Evolutionary conservation across 495 filamentous ascomycete genomes (phyloP), one percentile per base, ranked within the genome.

Genomic region (Podospora sp.): DNA sequence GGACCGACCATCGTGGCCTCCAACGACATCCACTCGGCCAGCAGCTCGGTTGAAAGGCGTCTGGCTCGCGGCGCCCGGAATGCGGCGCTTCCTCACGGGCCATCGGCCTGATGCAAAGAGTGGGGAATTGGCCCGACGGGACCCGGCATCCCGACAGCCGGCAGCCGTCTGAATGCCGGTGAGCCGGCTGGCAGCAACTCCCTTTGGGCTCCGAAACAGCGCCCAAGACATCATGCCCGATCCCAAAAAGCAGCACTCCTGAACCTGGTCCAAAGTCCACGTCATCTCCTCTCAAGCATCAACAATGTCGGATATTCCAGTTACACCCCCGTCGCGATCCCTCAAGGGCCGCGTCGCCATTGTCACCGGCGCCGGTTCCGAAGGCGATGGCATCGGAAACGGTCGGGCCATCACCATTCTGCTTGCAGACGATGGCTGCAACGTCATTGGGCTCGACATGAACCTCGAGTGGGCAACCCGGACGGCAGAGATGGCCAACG

Each of bases 381-480:
- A 75, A 14, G 82, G 79, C 3, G 80, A 81, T 36, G 85, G 82
- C 20, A 83, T 89, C 60, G 87, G 87, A 12, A 89, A 88, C 67
- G 87, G 85, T 14, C 80, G 85, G 1, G 87, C 87, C 4, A 84
- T 81, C 50, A 80, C 85, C 6, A 83, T 88, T 59, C 78, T 88
- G 3, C 77, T 88, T 0, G 85, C 87, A 26, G 76, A 82, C 25
- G 83, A 86, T 40, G 86, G 85, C 29, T 81, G 78, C 65, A 71
- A 78, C 2, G 86, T 89, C 24, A 70, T 87, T 12, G 86, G 85
- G 71, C 74, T 85, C 0, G 86, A 90, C 68, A 65, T 81, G 49
- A 79, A 83, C 49, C 60, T 78, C 16, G 75, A 76, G 1, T 78
- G 79, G 69, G 86, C 86, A 0, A 62, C 77, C 21, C 73, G 69